Evolutionary conservation across 208 protist genomes (phyloP), one percentile per base, ranked within the genome.

Genomic region (Phytomonas francai): DNA sequence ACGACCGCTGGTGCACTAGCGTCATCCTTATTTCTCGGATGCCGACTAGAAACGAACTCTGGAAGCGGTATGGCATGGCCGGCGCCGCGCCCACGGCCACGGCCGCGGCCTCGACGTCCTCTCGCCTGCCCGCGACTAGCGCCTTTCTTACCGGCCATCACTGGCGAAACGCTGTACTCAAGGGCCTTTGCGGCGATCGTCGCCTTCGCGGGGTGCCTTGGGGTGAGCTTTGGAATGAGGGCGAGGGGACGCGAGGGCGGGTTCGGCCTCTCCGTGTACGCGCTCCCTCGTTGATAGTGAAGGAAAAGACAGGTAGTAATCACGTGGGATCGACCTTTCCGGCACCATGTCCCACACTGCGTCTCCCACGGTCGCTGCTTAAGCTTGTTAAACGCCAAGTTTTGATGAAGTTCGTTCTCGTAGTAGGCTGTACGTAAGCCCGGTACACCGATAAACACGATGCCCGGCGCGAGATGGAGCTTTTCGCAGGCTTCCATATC

Each of bases 331-430:
- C 78, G 81, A 5, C 29, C 6, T 58, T 29, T 63, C 45, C 72
- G 79, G 67, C 88, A 93, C 88, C 88, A 93, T 31, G 75, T 67
- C 54, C 88, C 88, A 67, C 82, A 88, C 33, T 80, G 78, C 56
- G 73, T 75, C 61, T 81, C 73, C 74, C 67, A 74, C 30, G 69
- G 67, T 61, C 78, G 66, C 51, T 77, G 71, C 65, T 71, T 74
- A 27, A 87, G 60, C 51, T 78, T 78, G 29, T 33, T 80, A 30
- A 91, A 61, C 3, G 68, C 88, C 29, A 89, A 42, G 71, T 93
- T 93, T 1, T 80, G 58, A 59, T 86, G 83, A 57, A 93, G 68
- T 74, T 93, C 88, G 0, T 60, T 68, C 60, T 79, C 80, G 70
- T 85, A 93, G 76, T 93, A 93, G n/a, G 77, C 88, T 7, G 83